Conservation (phyloP, 2,329 filamentous ascomycete genomes). For the Cladobotryum protrusum region DNA sequence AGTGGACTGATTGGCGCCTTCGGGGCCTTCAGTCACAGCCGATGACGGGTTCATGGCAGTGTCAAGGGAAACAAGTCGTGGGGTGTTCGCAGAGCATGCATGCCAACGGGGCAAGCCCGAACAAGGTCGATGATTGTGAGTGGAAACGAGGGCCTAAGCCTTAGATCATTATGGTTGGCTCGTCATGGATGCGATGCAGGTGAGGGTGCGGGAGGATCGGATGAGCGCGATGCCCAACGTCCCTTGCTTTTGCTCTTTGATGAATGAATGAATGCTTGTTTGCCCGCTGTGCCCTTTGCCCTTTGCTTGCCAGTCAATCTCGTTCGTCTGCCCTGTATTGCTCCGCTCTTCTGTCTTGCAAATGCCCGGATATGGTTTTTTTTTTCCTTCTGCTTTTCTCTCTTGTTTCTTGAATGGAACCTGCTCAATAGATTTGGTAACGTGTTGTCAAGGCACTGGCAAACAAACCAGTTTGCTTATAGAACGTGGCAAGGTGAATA, state of each 20-base stretch:
- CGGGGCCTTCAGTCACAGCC: conserved; percentile 12
- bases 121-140: conserved; percentile 23
- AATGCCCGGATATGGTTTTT: too few relatives aligned
- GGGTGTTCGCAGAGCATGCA: conserved; percentile 26
- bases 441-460: too few relatives aligned
- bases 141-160: conserved; percentile 21
- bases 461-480: background rate
- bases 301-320: too few relatives aligned
- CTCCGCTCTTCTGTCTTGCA: too few relatives aligned
- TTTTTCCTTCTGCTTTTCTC: too few relatives aligned
- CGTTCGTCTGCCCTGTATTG: too few relatives aligned
- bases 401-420: too few relatives aligned
- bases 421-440: too few relatives aligned
- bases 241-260: background rate
- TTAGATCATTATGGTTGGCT: conserved; percentile 31
- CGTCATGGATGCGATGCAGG: conserved; percentile 24
- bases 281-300: background rate
- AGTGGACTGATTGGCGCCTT: conserved; percentile 15
- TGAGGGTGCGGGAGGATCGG: conserved; percentile 13
- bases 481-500: conserved; percentile 16
- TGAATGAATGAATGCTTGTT: background rate
- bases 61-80: conserved; percentile 17
- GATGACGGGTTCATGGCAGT: conserved; percentile 26
- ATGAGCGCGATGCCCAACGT: conserved; percentile 22
- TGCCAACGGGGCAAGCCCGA: conserved; percentile 27